Percentiles rank a stretch among this genome's conserved stretches.
Evolutionary conservation across 2,329 filamentous ascomycete species (phyloP).

Genomic region (Ramichloridium luteum): DNA sequence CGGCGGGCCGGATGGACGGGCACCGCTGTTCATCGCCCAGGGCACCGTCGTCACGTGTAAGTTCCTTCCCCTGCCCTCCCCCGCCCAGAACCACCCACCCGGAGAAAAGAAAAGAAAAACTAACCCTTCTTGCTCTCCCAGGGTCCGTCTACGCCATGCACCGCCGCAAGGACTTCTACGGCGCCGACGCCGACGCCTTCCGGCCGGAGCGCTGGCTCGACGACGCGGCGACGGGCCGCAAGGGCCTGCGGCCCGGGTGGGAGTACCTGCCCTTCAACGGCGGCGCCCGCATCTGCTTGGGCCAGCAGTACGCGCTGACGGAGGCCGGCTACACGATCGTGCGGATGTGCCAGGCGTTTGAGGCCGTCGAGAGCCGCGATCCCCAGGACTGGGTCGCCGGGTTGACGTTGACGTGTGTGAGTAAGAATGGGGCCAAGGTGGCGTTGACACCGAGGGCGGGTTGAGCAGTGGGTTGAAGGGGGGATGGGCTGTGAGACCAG

Average conservation of each 20-base stretch:
- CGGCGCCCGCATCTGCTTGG: conserved; percentile 25
- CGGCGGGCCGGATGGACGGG: conserved; percentile 39
- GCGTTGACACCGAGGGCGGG: conserved; percentile 12
- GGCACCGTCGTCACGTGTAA: conserved; percentile 55
- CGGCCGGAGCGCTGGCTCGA: conserved; percentile 28
- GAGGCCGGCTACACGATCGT: conserved; percentile 64
- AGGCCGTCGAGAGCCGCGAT: conserved; percentile 27
- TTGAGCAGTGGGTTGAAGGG: neutral
- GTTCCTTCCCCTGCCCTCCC: too few relatives aligned
- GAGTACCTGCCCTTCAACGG: conserved; percentile 29
- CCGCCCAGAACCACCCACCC: too few relatives aligned
- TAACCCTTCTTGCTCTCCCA: neutral
- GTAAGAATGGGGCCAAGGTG: conserved; percentile 20
- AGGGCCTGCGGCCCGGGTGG: conserved; percentile 24
- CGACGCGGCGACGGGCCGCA: conserved; percentile 17
- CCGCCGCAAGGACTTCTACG: conserved; percentile 44
- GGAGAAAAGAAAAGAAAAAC: too few relatives aligned
- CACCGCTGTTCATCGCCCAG: conserved; percentile 54
- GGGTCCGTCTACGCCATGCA: conserved; percentile 54
- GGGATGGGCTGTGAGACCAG: neutral
- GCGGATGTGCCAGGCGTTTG: conserved; percentile 60
- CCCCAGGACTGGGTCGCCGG: conserved; percentile 19
- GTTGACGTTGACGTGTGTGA: conserved; percentile 20
- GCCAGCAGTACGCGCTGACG: conserved; percentile 64
- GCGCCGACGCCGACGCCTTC: conserved; percentile 32